Evolutionary conservation across 352 stramenopile species (phyloP), one percentile per base, ranked within the genome.

Genomic region (Elongisporangium prolatum): DNA sequence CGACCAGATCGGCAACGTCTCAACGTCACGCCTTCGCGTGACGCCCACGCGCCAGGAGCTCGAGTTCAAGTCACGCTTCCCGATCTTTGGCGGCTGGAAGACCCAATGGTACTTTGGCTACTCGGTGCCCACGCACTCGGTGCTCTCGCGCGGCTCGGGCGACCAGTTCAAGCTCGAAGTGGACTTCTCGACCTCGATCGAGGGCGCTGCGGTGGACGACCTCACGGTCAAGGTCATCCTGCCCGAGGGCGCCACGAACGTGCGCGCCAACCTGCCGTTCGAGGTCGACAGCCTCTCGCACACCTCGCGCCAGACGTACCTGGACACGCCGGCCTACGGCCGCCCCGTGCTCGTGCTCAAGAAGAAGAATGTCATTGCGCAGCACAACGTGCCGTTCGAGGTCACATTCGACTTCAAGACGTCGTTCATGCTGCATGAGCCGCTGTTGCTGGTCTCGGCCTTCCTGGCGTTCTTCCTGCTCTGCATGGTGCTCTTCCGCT

Each of bases 1-100:
- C 59, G 88, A 96, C 72, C 81, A 94, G 69, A 96, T 96, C 54
- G 88, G 88, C 47, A 96, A 96, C 63, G 82, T 96, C 54, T 94
- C 86, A 44, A 96, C 85, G 5, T 96, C 88, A 38, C 74, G 74
- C 13, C 60, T 96, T 49, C 83, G 78, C 47, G 63, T 48, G 24
- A 81, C 74, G 52, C 59, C 63, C 20, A 71, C 77, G 44, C 64
- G 80, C 47, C 75, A 84, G 60, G 79, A 95, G 47, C 68, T 96
- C 49, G 70, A 89, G 57, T 86, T 96, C 57, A 80, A 91, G 63
- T 78, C 86, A 34, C 84, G 88, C 18, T 96, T 95, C 67, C 88
- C 88, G 47, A 64, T 96, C 50, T 96, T 96, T 56, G 88, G 88
- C 50, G 88, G 88, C 54, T 96, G 88, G 88, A 93, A 94, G 73